Evolutionary conservation across 164 flowering plant species (phyloP).

Genomic region (Chimonanthus salicifolius): DNA sequence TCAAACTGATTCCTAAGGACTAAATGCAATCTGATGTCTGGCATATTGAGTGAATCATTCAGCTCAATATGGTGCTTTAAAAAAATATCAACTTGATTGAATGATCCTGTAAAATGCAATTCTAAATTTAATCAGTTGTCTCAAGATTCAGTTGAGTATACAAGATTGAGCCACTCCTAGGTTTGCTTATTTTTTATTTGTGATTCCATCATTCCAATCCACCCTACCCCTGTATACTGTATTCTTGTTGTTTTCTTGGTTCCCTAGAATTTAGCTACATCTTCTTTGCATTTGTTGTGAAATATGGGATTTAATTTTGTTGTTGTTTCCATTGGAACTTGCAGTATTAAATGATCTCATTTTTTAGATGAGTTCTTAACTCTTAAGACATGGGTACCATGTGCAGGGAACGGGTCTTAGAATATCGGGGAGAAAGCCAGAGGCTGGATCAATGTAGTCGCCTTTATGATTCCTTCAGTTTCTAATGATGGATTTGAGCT

Average conservation of each 20-base stretch:
- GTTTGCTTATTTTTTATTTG: not conserved
- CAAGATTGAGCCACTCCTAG: not conserved
- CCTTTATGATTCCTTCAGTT: constrained; percentile 89
- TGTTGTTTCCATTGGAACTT: not conserved
- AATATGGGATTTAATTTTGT: too few relatives aligned
- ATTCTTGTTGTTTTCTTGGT: not conserved
- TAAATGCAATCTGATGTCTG: too few relatives aligned
- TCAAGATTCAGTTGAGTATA: not conserved
- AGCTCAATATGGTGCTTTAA: too few relatives aligned
- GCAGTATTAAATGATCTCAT: not conserved
- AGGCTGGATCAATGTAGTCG: constrained; percentile 90
- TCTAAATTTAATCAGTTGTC: too few relatives aligned
- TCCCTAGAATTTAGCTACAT: not conserved
- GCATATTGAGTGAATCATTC: too few relatives aligned
- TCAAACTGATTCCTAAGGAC: too few relatives aligned
- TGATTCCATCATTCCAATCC: not conserved
- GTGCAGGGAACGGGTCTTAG: constrained; percentile 76
- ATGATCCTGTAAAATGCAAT: too few relatives aligned
- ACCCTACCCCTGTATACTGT: not conserved
- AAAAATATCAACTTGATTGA: too few relatives aligned
- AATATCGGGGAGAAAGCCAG: constrained; percentile 85
- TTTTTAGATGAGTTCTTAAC: not conserved
- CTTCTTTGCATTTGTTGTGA: not conserved
- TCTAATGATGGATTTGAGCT: constrained; percentile 73
- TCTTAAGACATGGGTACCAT: not conserved